Conservation (phyloP, 2,329 filamentous ascomycete species). For the Penicillium sp. region DNA sequence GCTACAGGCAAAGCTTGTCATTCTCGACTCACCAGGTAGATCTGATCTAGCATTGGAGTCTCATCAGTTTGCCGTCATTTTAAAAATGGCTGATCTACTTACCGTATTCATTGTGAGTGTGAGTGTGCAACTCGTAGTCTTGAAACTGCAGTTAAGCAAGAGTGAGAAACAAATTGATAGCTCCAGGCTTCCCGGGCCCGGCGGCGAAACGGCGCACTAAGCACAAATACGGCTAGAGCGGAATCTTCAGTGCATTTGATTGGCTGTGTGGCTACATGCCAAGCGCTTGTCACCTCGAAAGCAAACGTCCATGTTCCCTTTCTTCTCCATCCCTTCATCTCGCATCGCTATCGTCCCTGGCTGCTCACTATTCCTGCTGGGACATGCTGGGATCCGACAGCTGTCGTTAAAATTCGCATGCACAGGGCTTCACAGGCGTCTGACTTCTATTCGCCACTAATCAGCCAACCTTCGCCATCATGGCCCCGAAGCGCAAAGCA, state of each 20-base stretch:
- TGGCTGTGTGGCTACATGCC: not conserved
- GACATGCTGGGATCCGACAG: slow-evolving; percentile 12
- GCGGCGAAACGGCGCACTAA: not conserved
- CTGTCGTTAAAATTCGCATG: not conserved
- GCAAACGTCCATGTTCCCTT: not conserved
- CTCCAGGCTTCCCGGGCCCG: not conserved
- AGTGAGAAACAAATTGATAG: not conserved
- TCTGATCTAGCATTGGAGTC: slow-evolving; percentile 41
- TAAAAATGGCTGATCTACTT: not conserved
- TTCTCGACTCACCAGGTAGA: slow-evolving; percentile 53
- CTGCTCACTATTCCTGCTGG: not conserved
- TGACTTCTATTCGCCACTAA: slow-evolving; percentile 7
- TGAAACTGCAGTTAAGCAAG: not conserved
- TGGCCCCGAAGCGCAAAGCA: slow-evolving; percentile 63
- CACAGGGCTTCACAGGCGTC: not conserved
- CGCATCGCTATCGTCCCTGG: not conserved
- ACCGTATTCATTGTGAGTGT: slow-evolving; percentile 48
- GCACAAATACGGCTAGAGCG: not conserved
- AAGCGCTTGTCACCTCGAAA: not conserved
- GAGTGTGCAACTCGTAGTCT: not conserved
- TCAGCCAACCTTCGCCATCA: slow-evolving; percentile 28
- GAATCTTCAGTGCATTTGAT: not conserved
- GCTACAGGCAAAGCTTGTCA: not conserved
- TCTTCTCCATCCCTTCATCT: slow-evolving; percentile 1
- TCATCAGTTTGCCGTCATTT: not conserved